Conservation (phyloP, 1,284 basidiomycete species). For the Malassezia caprae region DNA sequence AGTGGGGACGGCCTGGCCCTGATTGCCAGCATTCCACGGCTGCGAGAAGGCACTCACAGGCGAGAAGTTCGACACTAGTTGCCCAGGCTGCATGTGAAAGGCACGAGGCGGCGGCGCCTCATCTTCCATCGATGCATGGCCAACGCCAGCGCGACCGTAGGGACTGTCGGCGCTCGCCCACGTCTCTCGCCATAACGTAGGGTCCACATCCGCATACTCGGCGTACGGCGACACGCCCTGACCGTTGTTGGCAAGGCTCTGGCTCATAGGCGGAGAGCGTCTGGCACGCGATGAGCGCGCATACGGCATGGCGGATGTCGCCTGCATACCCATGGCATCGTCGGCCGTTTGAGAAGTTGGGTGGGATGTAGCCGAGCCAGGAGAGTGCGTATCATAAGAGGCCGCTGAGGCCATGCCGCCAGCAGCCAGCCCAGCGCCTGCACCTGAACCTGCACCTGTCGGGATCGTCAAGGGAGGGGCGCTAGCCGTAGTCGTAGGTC, state of each 20-base stretch:
- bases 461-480: neutral
- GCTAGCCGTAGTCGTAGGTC: neutral
- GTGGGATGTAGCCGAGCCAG: neutral
- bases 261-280: neutral
- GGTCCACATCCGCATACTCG: neutral
- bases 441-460: neutral
- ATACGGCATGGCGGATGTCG: neutral
- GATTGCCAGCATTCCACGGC: neutral
- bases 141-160: slow-evolving; percentile 13
- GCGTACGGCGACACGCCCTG: neutral
- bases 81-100: slow-evolving; percentile 16
- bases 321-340: neutral
- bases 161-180: slow-evolving; percentile 12
- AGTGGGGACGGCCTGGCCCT: neutral
- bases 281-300: neutral
- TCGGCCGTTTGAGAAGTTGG: neutral
- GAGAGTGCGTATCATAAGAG: neutral
- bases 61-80: neutral
- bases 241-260: neutral
- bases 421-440: neutral
- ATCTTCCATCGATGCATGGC: slow-evolving; percentile 5
- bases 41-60: slow-evolving; percentile 15
- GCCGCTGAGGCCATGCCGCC: slow-evolving; percentile 1
- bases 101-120: slow-evolving; percentile 12
- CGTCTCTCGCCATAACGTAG: neutral